Base-by-base conservation (phyloP, 768 basidiomycete species). In the Suillus subaureus region DNA sequence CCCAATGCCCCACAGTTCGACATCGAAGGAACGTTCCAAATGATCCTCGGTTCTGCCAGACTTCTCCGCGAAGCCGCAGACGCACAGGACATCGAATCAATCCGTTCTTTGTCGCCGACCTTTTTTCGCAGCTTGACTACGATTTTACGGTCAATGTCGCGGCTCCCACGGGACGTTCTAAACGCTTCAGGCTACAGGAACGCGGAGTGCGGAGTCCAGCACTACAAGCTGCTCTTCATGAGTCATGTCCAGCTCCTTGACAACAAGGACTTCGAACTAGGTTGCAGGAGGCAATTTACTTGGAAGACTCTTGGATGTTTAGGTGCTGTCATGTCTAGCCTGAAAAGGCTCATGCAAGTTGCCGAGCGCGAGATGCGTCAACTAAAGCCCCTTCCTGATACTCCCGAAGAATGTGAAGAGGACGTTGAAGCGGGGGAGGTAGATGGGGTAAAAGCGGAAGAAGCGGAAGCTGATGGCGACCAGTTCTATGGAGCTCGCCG, bases 1-100 rank as follows among this genome's bases (percentile, higher is more conserved):
- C 7, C 26, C 58, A 40, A 35, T 6, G 15, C 61, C 56, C 65
- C 72, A 23, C 69, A 56, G 9, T 79, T 78, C 62, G 64, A 75
- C 45, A 71, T 81, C 26, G 75, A 78, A 31, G 72, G 65, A 45
- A 73, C 76, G 7, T 81, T 79, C 64, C 79, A 80, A 1, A 77
- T 79, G 1, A 78, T 82, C 61, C 56, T 79, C 61, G 64, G 66
- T 16, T 71, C 78, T 4, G 66, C 74, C 26, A 68, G 67, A 0
- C 68, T 75, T 61, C 74, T 82, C 56, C 72, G 65, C 60, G 58
- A 56, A 26, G 58, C 76, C 11, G 64, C 71, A 15, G 69, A 69
- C 18, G 66, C 74, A 1, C 69, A 68, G 12, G 75, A 79, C 61
- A 51, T 73, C 28, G 65, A 70, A 43, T 71, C 76, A 13, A 58